phyloP scores from a whole-genome alignment of 805 yeast species.

The Candida suzukii region DNA sequence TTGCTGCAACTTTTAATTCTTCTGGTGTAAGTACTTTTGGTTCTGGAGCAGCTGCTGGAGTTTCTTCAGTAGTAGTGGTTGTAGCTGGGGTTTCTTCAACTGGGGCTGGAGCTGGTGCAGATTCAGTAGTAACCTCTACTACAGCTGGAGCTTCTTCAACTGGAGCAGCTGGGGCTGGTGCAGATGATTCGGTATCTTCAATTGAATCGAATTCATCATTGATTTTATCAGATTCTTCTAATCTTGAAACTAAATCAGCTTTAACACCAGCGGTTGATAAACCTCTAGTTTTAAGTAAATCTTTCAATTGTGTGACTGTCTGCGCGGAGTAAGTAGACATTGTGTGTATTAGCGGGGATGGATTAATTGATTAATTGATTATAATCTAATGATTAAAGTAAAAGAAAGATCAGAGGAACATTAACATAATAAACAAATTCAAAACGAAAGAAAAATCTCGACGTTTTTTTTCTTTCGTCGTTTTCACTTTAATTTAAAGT shows the following conservation, averaged over 20 bases:
- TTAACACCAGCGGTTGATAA: slow-evolving; percentile 73
- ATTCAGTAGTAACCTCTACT: slow-evolving; percentile 8
- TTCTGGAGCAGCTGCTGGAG: slow-evolving; percentile 8
- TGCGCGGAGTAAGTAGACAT: slow-evolving; percentile 56
- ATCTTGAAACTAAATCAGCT: slow-evolving; percentile 62
- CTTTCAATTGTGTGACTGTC: slow-evolving; percentile 83
- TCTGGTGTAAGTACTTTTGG: slow-evolving; percentile 46
- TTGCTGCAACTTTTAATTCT: slow-evolving; percentile 60
- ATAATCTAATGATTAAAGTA: no score
- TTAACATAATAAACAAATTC: no score
- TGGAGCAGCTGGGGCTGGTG: slow-evolving; percentile 13
- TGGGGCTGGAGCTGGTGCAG: slow-evolving; percentile 12
- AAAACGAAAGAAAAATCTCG: no score
- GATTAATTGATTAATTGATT: no score
- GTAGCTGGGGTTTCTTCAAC: slow-evolving; percentile 12
- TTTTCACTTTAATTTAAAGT: no score
- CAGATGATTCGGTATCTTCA: slow-evolving; percentile 12
- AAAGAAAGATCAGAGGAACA: no score
- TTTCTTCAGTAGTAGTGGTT: slow-evolving; percentile 12
- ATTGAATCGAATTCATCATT: slow-evolving; percentile 21
- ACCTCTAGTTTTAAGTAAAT: slow-evolving; percentile 57
- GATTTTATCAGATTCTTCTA: slow-evolving; percentile 48
- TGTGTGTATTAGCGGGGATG: no score
- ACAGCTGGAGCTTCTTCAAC: slow-evolving; percentile 9
- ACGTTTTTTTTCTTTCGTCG: no score